Conservation (phyloP, 176 grass and related monocot species). For the Phyllostachys edulis region DNA sequence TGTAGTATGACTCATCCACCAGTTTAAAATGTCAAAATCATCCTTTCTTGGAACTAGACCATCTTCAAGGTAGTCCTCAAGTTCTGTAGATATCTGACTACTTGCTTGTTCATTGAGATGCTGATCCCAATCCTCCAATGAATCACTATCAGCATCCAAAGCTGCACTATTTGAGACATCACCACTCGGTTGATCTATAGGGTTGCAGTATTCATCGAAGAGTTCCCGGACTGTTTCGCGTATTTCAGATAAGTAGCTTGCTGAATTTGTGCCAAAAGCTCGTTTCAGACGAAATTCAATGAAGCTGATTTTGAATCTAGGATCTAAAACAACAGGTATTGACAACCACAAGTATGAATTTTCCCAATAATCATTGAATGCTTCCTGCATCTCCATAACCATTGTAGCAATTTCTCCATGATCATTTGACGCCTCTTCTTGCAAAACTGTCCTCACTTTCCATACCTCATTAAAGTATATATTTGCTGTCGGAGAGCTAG, state of each 20-base stretch:
- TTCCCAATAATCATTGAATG: slow-evolving; percentile 42
- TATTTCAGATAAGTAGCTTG: slow-evolving; percentile 39
- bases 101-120: slow-evolving; percentile 54
- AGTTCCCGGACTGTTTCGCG: slow-evolving; percentile 32
- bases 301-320: slow-evolving; percentile 57
- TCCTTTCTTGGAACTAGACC: slow-evolving; percentile 57
- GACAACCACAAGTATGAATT: slow-evolving; percentile 45
- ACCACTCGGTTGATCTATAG: background rate
- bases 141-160: slow-evolving; percentile 32
- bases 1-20: slow-evolving; percentile 50
- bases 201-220: slow-evolving; percentile 47
- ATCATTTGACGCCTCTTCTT: slow-evolving; percentile 51
- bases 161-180: slow-evolving; percentile 4
- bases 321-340: slow-evolving; percentile 59
- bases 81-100: slow-evolving; percentile 39
- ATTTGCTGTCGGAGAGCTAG: slow-evolving; percentile 42
- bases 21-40: slow-evolving; percentile 53
- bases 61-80: slow-evolving; percentile 52
- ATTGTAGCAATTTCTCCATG: slow-evolving; percentile 16
- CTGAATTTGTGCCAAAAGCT: slow-evolving; percentile 44
- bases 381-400: slow-evolving; percentile 45
- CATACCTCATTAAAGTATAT: slow-evolving; percentile 55
- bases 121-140: slow-evolving; percentile 58
- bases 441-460: slow-evolving; percentile 55
- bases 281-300: slow-evolving; percentile 54